Base-by-base conservation (phyloP, 2,329 filamentous ascomycete species). In the Ceratocystis ficicola region DNA sequence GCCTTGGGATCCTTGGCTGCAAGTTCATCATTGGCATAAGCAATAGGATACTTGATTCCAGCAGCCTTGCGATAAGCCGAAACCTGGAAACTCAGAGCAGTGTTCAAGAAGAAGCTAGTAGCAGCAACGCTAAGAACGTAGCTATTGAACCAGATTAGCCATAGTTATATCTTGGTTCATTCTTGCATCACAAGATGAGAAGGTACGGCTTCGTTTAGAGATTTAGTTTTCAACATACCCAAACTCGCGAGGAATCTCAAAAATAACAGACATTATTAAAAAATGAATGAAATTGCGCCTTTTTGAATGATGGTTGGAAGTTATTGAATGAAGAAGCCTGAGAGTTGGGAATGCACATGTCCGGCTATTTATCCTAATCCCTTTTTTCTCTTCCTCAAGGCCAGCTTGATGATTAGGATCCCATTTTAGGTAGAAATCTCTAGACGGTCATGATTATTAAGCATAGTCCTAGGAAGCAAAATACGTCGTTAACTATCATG, bases 111-210 rank as follows among this genome's bases (percentile, higher is more conserved):
- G 74, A 84, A 79, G 70, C 81, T 81, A 17, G 80, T 78, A 22
- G 80, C 76, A 66, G 83, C 83, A 59, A 78, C 81, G 64, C 79
- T 77, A 65, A 88, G 77, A 71, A 87, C 83, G 72, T 84, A 84
- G 76, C 85, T 87, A 69, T 44, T n/a, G 28, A 66, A 17, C 8
- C 4, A 36, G n/a, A 28, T 59, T 66, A 66, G 68, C 66, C 36
- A 15, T 41, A 15, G 3, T 41, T 5, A 12, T 41, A 41, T 41
- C 10, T 12, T 15, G 36, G 36, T 28, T 36, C 32, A 44, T 22
- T 46, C 44, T 63, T 41, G 36, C 36, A 4, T 5, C 22, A 15
- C 8, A 52, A 15, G 48, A 52, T 28, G 48, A 22, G 4, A 52
- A 4, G 3, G 22, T 10, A 52, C n/a, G 5, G 17, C 48, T 25